These are phyloP conservation scores for Halophytophthora polymorphica DNA, from an alignment of 352 stramenopile genomes.

Conservation along the genomic window DNA sequence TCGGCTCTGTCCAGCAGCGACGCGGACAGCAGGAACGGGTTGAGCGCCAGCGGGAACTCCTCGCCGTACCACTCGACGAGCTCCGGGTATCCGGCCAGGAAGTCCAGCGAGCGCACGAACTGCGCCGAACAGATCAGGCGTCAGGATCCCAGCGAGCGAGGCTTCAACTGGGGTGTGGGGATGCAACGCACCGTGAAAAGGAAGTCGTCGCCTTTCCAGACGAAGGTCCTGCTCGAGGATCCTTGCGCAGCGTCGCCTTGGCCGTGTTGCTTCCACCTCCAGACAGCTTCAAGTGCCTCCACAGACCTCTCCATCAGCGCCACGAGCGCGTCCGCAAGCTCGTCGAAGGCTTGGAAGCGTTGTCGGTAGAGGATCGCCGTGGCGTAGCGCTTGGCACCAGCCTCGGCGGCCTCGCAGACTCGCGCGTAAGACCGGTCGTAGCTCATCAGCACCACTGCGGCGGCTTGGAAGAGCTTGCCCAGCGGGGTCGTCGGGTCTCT, in stretches of 20 bases:
- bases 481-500: not conserved
- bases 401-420: slow-evolving; percentile 10
- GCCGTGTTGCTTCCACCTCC: slow-evolving; percentile 27
- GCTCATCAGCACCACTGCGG: slow-evolving; percentile 16
- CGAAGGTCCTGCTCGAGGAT: slow-evolving; percentile 19
- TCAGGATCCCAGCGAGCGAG: slow-evolving; percentile 7
- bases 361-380: slow-evolving; percentile 47
- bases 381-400: slow-evolving; percentile 32
- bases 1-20: slow-evolving; percentile 49
- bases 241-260: not conserved
- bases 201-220: slow-evolving; percentile 62
- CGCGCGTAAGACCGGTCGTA: slow-evolving; percentile 39
- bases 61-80: slow-evolving; percentile 69
- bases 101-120: slow-evolving; percentile 54
- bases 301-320: slow-evolving; percentile 28
- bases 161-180: slow-evolving; percentile 9
- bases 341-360: slow-evolving; percentile 63
- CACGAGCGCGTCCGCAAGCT: slow-evolving; percentile 30
- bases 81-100: slow-evolving; percentile 25
- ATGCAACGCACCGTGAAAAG: slow-evolving; percentile 23
- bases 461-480: slow-evolving; percentile 37
- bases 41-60: slow-evolving; percentile 65
- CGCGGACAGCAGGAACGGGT: slow-evolving; percentile 56
- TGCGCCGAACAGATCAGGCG: slow-evolving; percentile 11
- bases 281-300: slow-evolving; percentile 35